Percentiles rank a stretch among this genome's conserved stretches.
Evolutionary conservation across 2,329 filamentous ascomycete species (phyloP).

Genomic region (Talaromyces atroroseus): DNA sequence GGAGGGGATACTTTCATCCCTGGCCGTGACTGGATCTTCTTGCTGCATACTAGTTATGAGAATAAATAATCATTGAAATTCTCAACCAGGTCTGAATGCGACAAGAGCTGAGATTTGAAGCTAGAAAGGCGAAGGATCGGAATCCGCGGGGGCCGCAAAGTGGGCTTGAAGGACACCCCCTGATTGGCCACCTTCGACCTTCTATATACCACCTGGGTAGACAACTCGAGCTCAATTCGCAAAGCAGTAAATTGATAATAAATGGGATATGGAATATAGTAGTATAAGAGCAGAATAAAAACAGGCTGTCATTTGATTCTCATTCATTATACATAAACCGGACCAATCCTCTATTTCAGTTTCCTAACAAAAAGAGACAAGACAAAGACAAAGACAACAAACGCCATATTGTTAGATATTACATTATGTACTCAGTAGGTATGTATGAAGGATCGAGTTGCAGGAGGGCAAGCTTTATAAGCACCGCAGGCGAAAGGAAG

Average conservation of each 20-base stretch:
- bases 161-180: not conserved
- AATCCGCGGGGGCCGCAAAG: conserved; percentile 7
- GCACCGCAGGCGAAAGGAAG: not conserved
- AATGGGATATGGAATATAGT: not conserved
- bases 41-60: conserved; percentile 1
- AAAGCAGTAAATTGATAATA: not conserved
- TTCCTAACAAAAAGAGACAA: too few species aligned
- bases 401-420: not conserved
- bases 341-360: too few species aligned
- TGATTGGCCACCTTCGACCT: not conserved
- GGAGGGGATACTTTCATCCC: conserved; percentile 6
- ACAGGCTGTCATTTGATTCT: not conserved
- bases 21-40: not conserved
- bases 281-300: not conserved
- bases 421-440: not conserved
- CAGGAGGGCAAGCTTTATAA: not conserved
- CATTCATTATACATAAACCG: conserved; percentile 4
- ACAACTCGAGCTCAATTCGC: not conserved
- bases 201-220: too few species aligned
- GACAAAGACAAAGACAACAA: too few species aligned
- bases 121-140: not conserved
- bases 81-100: not conserved
- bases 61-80: not conserved
- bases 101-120: not conserved
- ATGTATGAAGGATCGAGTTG: not conserved